A percentile compares a stretch with the other conserved stretches of the same genome.
These are phyloP conservation scores for Madurella fahalii DNA, from an alignment of 2,329 filamentous ascomycete genomes.

Conservation along the genomic window DNA sequence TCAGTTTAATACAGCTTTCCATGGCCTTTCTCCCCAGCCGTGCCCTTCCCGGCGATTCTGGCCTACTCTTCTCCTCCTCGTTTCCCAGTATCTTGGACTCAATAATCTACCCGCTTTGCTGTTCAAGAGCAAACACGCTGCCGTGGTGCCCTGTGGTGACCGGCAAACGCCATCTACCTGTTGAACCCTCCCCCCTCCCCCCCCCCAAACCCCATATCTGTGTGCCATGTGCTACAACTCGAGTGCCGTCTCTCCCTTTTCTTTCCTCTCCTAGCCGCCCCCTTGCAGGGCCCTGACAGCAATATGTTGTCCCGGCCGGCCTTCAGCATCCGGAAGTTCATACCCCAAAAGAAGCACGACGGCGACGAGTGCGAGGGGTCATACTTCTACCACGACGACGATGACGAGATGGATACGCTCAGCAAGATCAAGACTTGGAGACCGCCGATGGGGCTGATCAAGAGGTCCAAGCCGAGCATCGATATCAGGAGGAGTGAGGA, in stretches of 20 bases:
- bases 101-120: neutral
- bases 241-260: constrained; percentile 9
- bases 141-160: constrained; percentile 12
- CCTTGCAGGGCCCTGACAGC: constrained; percentile 10
- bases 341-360: constrained; percentile 32
- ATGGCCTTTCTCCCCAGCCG: constrained; percentile 11
- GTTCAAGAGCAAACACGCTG: constrained; percentile 2
- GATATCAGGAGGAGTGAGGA: constrained; percentile 38
- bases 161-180: constrained; percentile 6
- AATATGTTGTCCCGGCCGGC: constrained; percentile 40
- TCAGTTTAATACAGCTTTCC: constrained; percentile 17
- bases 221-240: constrained; percentile 26
- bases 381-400: constrained; percentile 27
- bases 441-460: constrained; percentile 29
- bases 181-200: neutral
- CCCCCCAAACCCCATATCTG: constrained; percentile 9
- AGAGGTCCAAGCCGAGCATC: constrained; percentile 34
- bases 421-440: constrained; percentile 27
- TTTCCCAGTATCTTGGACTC: constrained; percentile 1
- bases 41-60: constrained; percentile 14
- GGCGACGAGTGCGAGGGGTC: constrained; percentile 25
- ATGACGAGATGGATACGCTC: constrained; percentile 20
- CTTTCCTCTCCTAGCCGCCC: constrained; percentile 5
- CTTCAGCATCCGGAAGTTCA: constrained; percentile 43
- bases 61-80: constrained; percentile 8